Percentiles rank a stretch among this genome's conserved stretches.
These are phyloP conservation scores for Solanum chiquidenum DNA, from an alignment of 257 asterid genomes.

Conservation along the genomic window DNA sequence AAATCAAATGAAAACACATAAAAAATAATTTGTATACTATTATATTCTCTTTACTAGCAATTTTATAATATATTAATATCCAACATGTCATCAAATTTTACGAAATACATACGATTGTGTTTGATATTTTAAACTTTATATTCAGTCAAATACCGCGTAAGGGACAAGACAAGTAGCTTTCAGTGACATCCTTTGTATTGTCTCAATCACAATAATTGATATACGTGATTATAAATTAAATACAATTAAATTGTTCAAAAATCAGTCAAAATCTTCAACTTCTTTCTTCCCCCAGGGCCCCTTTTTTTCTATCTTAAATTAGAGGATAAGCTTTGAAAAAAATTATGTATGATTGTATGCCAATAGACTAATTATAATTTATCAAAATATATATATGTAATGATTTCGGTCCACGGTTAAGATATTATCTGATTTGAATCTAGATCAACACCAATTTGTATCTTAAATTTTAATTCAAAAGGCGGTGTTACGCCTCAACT, in stretches of 20 bases:
- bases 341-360: background rate
- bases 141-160: accelerated
- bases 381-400: background rate
- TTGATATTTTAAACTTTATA: background rate
- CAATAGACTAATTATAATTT: background rate
- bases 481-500: accelerated
- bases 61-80: too few relatives aligned
- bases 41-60: background rate
- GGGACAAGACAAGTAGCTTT: background rate
- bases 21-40: too few relatives aligned
- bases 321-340: background rate
- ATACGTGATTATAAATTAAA: background rate
- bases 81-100: background rate
- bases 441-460: accelerated
- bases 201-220: background rate
- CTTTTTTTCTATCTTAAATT: background rate
- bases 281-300: background rate
- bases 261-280: background rate
- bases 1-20: background rate
- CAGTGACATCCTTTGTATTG: background rate
- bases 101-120: background rate
- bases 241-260: background rate
- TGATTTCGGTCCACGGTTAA: background rate
- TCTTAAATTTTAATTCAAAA: background rate
- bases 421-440: background rate